phyloP scores from a whole-genome alignment of 2,329 filamentous ascomycete species.

The Colletotrichum chrysophilum region DNA sequence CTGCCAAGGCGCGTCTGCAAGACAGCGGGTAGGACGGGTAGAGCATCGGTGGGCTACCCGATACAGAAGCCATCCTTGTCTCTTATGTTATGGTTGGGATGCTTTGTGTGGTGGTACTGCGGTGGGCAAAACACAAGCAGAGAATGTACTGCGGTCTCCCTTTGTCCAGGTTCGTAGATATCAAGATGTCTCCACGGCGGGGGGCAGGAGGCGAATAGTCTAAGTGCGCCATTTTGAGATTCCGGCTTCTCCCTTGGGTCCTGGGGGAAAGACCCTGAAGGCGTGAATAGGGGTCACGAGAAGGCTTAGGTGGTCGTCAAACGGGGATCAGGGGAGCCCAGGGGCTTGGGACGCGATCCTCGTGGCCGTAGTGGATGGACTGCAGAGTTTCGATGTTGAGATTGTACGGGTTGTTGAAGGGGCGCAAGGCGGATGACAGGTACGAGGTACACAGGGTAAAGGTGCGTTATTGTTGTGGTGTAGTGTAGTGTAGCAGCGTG shows the following conservation, averaged over 20 bases:
- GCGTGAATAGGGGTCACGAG: constrained; percentile 8
- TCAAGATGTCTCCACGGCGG: not conserved
- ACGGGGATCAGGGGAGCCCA: not conserved
- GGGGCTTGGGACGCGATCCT: not conserved
- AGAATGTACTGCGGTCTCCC: not conserved
- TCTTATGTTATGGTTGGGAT: not conserved
- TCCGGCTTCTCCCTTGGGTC: constrained; percentile 4
- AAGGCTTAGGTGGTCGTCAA: not conserved
- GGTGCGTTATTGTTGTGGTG: not conserved
- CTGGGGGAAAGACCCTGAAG: not conserved
- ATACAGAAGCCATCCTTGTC: not conserved
- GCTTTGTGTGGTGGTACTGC: not conserved
- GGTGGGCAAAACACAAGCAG: not conserved
- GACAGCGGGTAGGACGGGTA: not conserved
- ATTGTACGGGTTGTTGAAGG: not conserved
- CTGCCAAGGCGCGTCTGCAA: not conserved
- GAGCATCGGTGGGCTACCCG: not conserved
- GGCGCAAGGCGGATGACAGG: not conserved
- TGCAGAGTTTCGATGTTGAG: not conserved
- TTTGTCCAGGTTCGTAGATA: not conserved
- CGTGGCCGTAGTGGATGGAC: not conserved
- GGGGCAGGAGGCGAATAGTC: not conserved
- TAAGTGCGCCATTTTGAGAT: constrained; percentile 8
- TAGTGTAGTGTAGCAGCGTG: not conserved
- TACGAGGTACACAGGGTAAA: not conserved